Evolutionary conservation across 163 green algal species (phyloP).

Genomic region (Chlamydomonas reinhardtii): DNA sequence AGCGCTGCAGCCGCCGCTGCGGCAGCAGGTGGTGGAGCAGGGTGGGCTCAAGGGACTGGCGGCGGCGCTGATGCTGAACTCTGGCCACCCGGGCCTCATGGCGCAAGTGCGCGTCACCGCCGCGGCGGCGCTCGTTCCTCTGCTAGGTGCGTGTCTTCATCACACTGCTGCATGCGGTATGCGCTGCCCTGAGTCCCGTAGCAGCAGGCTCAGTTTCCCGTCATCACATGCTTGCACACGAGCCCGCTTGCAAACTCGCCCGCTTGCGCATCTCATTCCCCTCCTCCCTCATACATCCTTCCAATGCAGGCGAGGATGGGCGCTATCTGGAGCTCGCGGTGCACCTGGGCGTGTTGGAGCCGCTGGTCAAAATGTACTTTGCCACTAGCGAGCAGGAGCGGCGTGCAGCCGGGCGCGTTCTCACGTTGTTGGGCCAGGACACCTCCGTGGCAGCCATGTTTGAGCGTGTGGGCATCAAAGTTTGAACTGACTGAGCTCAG

Average conservation of each 20-base stretch:
- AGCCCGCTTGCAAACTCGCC: too few relatives aligned
- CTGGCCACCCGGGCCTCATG: constrained; percentile 4
- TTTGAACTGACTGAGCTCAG: background rate
- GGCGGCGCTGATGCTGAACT: background rate
- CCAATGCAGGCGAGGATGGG: constrained; percentile 7
- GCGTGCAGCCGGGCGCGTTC: background rate
- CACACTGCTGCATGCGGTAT: background rate
- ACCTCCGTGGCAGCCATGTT: constrained; percentile 2
- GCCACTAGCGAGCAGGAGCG: background rate
- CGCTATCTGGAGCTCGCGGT: constrained; percentile 6
- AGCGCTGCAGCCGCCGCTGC: constrained; percentile 1
- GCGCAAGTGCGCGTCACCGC: constrained; percentile 33
- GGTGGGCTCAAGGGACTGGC: constrained; percentile 10
- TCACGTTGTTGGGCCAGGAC: background rate
- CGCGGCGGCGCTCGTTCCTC: constrained; percentile 28
- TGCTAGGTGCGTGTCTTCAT: background rate
- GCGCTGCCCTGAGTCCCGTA: background rate
- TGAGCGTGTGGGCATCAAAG: background rate
- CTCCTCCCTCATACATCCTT: too few relatives aligned
- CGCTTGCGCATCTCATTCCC: too few relatives aligned
- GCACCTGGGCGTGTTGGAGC: constrained; percentile 15
- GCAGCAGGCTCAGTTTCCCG: too few relatives aligned
- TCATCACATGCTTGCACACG: background rate
- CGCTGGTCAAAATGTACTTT: constrained; percentile 8
- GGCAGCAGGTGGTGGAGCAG: constrained; percentile 4